These are phyloP conservation scores for Amyloporia xantha DNA, from an alignment of 768 basidiomycete species.

Conservation along the genomic window DNA sequence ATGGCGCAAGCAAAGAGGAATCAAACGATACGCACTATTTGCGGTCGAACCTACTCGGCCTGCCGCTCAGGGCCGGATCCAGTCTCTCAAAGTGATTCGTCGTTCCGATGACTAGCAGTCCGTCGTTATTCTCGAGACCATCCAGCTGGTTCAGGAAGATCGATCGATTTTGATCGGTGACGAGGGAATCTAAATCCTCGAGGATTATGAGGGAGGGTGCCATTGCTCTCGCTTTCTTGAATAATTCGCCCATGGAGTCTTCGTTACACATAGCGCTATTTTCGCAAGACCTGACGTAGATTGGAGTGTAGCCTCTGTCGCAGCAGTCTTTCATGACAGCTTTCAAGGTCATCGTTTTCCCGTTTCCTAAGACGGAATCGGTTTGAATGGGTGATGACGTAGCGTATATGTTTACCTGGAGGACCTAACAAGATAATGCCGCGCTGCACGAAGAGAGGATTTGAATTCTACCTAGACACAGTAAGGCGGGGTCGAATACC, in stretches of 20 bases:
- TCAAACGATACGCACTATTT: conserved; percentile 55
- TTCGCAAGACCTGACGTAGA: conserved; percentile 79
- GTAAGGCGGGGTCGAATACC: too few relatives aligned
- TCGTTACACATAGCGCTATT: conserved; percentile 69
- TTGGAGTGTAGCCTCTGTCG: conserved; percentile 54
- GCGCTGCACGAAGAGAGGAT: conserved; percentile 40
- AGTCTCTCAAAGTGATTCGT: conserved; percentile 82
- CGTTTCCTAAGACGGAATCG: conserved; percentile 47
- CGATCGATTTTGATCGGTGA: conserved; percentile 70
- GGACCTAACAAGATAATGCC: conserved; percentile 80
- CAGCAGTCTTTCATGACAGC: conserved; percentile 72
- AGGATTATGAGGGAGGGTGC: conserved; percentile 25
- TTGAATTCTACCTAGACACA: too few relatives aligned
- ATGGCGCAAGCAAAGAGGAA: too few relatives aligned
- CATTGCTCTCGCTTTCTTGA: conserved; percentile 58
- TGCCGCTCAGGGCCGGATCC: conserved; percentile 67
- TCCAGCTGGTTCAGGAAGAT: conserved; percentile 88
- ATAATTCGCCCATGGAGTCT: conserved; percentile 59
- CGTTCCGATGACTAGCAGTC: conserved; percentile 67
- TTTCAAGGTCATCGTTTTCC: conserved; percentile 79
- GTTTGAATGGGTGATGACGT: not conserved
- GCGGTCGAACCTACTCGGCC: conserved; percentile 82
- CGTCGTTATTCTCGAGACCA: conserved; percentile 74
- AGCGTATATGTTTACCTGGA: conserved; percentile 54
- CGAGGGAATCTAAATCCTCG: conserved; percentile 71